Conservation (phyloP, 2,329 filamentous ascomycete genomes). For the Talaromyces sp. region DNA sequence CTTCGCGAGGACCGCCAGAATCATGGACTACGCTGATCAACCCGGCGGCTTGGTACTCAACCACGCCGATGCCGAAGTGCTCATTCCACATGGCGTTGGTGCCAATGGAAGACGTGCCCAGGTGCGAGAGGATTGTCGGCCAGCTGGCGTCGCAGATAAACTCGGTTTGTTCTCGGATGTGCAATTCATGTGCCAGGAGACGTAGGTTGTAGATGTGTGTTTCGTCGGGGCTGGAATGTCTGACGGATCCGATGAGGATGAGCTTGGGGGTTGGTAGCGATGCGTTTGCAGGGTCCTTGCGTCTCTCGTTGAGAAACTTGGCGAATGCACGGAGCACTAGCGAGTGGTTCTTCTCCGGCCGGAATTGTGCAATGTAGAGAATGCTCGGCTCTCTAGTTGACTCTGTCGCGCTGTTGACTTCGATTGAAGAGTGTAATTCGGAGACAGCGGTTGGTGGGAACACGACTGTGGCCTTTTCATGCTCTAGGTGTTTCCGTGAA, state of each 20-base stretch:
- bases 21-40: conserved; percentile 90
- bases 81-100: conserved; percentile 99
- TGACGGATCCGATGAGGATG: conserved; percentile 86
- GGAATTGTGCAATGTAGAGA: conserved; percentile 94
- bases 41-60: conserved; percentile 95
- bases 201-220: conserved; percentile 76
- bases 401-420: conserved; percentile 65
- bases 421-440: conserved; percentile 70
- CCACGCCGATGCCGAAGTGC: conserved; percentile 96
- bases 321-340: conserved; percentile 82
- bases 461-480: conserved; percentile 57
- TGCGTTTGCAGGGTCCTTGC: conserved; percentile 45
- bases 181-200: conserved; percentile 77
- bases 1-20: conserved; percentile 84
- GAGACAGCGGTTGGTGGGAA: conserved; percentile 90
- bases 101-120: conserved; percentile 71
- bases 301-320: conserved; percentile 58
- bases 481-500: conserved; percentile 36
- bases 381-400: conserved; percentile 64
- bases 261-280: conserved; percentile 52
- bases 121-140: conserved; percentile 76
- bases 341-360: conserved; percentile 93
- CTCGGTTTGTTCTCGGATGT: conserved; percentile 75
- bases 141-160: conserved; percentile 89
- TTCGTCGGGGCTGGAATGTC: conserved; percentile 55